These are phyloP conservation scores for Amylocarpus encephaloides DNA, from an alignment of 2,329 filamentous ascomycete genomes.

Conservation along the genomic window DNA sequence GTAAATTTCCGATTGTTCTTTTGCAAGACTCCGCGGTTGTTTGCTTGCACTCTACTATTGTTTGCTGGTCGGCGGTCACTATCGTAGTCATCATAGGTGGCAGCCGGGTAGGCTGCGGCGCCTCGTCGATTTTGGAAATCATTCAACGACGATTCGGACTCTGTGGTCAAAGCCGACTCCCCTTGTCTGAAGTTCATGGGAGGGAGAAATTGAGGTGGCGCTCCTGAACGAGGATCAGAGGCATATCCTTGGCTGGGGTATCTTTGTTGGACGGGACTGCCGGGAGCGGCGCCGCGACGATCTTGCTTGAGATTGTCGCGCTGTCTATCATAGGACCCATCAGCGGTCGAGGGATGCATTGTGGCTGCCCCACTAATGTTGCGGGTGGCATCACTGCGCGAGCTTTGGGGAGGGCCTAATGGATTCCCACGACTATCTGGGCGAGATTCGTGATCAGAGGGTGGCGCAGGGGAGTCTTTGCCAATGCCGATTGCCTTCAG, in stretches of 20 bases:
- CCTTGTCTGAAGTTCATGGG: conserved; percentile 27
- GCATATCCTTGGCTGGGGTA: conserved; percentile 33
- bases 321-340: conserved; percentile 26
- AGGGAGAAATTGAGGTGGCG: conserved; percentile 23
- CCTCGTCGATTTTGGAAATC: conserved; percentile 22
- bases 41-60: conserved; percentile 18
- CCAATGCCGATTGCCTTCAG: conserved; percentile 57
- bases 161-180: conserved; percentile 25
- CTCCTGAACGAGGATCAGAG: conserved; percentile 19
- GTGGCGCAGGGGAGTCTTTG: conserved; percentile 37
- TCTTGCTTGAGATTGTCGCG: conserved; percentile 30
- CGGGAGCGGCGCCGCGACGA: conserved; percentile 35
- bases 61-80: conserved; percentile 18
- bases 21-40: conserved; percentile 57
- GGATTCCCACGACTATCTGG: conserved; percentile 23
- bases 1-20: conserved; percentile 83
- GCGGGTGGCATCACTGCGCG: conserved; percentile 13
- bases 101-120: conserved; percentile 17
- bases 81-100: conserved; percentile 20
- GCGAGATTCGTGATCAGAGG: conserved; percentile 22
- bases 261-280: conserved; percentile 37
- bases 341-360: conserved; percentile 16
- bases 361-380: conserved; percentile 22
- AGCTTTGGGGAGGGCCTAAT: conserved; percentile 19
- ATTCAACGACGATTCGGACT: conserved; percentile 28